phyloP scores from a whole-genome alignment of 345 rosid species.

The Ricinus communis region DNA sequence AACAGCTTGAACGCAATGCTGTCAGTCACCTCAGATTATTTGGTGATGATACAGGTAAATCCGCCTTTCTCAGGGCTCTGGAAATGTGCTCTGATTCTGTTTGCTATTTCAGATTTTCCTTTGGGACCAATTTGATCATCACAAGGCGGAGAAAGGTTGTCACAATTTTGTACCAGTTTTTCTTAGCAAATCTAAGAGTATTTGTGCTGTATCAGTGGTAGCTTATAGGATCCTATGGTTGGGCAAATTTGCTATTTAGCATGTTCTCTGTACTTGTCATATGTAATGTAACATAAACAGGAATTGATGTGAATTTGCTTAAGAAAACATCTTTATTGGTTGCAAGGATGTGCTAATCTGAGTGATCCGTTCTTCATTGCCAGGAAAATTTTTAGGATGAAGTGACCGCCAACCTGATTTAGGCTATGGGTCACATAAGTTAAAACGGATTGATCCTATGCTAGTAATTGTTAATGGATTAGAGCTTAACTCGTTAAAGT shows the following conservation, averaged over 20 bases:
- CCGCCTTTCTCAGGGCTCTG: constrained; percentile 3
- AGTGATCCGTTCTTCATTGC: no score
- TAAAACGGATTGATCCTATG: no score
- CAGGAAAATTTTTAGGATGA: no score
- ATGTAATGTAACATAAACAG: constrained; percentile 34
- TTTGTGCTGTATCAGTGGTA: constrained; percentile 32
- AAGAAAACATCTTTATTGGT: neutral
- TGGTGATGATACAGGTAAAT: constrained; percentile 12
- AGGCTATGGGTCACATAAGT: no score
- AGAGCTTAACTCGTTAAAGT: no score
- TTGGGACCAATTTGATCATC: neutral
- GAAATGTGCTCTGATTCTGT: constrained; percentile 10
- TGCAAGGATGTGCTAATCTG: no score
- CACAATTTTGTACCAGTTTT: constrained; percentile 44
- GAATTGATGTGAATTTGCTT: constrained; percentile 15
- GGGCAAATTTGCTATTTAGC: constrained; percentile 14
- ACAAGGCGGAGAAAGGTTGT: constrained; percentile 17
- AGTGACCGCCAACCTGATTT: no score
- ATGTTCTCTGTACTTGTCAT: constrained; percentile 11
- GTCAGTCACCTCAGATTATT: constrained; percentile 1
- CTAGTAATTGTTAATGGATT: no score
- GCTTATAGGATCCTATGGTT: constrained; percentile 18
- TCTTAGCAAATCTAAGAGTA: constrained; percentile 15
- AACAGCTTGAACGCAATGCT: constrained; percentile 8
- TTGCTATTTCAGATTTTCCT: neutral